Evolutionary conservation across 2,329 filamentous ascomycete genomes (phyloP).

Genomic region (Fusarium sp.): DNA sequence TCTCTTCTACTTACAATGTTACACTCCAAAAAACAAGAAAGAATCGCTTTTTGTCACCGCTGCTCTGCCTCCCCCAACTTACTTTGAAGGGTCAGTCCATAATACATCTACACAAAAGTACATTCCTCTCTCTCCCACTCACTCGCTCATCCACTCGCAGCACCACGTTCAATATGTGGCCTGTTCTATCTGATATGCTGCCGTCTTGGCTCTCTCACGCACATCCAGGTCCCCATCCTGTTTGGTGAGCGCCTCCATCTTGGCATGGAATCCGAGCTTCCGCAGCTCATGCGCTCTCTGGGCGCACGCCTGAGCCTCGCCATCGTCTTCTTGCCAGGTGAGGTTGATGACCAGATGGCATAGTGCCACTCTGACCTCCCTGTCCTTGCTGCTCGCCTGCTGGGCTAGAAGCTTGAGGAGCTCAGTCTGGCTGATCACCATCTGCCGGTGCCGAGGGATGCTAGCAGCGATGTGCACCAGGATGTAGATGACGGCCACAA

Average conservation of each 20-base stretch:
- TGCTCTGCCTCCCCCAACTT: not conserved
- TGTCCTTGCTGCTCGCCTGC: conserved; percentile 78
- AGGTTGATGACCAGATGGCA: conserved; percentile 90
- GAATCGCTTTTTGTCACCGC: conserved; percentile 4
- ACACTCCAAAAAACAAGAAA: conserved; percentile 2
- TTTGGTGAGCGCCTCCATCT: conserved; percentile 69
- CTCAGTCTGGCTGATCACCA: conserved; percentile 80
- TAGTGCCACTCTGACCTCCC: conserved; percentile 79
- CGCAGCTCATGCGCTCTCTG: conserved; percentile 76
- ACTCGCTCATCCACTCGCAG: not conserved
- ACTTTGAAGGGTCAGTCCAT: not conserved
- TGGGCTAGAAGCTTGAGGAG: conserved; percentile 78
- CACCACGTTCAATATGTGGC: conserved; percentile 38
- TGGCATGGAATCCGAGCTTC: conserved; percentile 75
- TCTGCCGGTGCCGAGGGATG: conserved; percentile 78
- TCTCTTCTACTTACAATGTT: conserved; percentile 1
- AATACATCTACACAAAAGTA: conserved; percentile 1
- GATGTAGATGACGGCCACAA: conserved; percentile 82
- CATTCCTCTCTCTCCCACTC: not conserved
- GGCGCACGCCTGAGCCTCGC: conserved; percentile 72
- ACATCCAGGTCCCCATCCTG: conserved; percentile 84
- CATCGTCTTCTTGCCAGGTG: conserved; percentile 80
- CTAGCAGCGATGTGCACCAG: conserved; percentile 91
- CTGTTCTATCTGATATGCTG: conserved; percentile 75
- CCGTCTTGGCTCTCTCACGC: conserved; percentile 83